Evolutionary conservation across 257 asterid genomes (phyloP).

Genomic region (Gentiana dahurica): DNA sequence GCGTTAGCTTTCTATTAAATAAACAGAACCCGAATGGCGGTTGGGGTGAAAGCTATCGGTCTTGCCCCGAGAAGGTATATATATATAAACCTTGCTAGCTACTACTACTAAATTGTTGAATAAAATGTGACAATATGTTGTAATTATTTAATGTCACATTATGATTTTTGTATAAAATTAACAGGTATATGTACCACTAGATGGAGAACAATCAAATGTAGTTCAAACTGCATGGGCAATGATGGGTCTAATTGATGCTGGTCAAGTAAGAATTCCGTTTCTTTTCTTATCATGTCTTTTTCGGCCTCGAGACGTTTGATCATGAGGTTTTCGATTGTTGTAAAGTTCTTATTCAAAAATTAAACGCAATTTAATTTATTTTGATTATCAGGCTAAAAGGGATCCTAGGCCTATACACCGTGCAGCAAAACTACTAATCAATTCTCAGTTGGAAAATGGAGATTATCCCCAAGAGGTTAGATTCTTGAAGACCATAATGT

Average conservation of each 20-base stretch:
- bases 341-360: no score
- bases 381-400: constrained; percentile 23
- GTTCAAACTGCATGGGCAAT: constrained; percentile 83
- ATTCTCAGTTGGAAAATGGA: constrained; percentile 67
- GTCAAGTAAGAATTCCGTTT: constrained; percentile 40
- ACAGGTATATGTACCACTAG: constrained; percentile 53
- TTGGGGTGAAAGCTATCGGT: constrained; percentile 87
- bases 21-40: constrained; percentile 68
- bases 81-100: not conserved
- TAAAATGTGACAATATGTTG: not conserved
- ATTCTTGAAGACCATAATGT: no score
- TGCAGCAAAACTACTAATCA: constrained; percentile 60
- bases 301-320: no score
- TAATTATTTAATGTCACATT: no score
- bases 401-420: constrained; percentile 59
- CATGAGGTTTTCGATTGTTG: no score
- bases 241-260: constrained; percentile 69
- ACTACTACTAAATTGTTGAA: not conserved
- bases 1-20: constrained; percentile 42
- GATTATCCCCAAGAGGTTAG: constrained; percentile 77
- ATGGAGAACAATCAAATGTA: constrained; percentile 48
- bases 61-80: constrained; percentile 60
- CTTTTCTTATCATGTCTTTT: no score
- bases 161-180: not conserved
- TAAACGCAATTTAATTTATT: no score